Evolutionary conservation across 2,329 filamentous ascomycete species (phyloP), one percentile per base, ranked within the genome.

Genomic region (Rhinocladiella mackenziei): DNA sequence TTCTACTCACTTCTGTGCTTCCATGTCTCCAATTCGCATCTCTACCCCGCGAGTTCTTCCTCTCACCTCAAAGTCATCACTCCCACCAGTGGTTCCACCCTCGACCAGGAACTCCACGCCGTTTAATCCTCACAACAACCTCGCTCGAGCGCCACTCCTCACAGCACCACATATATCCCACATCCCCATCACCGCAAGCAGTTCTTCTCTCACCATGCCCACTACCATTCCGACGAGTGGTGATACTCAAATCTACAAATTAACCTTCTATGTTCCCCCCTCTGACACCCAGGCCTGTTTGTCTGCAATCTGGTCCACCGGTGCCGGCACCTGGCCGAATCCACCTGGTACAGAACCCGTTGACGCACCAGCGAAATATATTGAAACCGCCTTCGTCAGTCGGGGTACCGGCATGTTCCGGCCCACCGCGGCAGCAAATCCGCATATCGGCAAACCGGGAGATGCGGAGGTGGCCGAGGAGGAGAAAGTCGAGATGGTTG

Each of bases 251-350:
- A 26, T 49, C 29, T 60, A 68, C 58, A 68, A 70, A 43, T 64
- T 71, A n/a, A 49, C 68, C 45, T 71, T 70, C 60, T 69, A 64
- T 48, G 65, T 67, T 7, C 68, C 68, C 1, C 56, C 61, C 19
- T 48, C 61, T n/a, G 58, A 66, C 47, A 54, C 64, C 22, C 62
- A 69, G 32, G 29, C 52, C 7, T 68, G 65, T 54, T 69, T 70
- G 49, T 60, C 66, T 28, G 68, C 68, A 15, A 54, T 71, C 40
- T 70, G 69, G 47, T 58, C 61, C 8, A 61, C 60, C 11, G 67
- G 68, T 3, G 68, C 66, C 5, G 69, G 68, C 11, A 60, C 59
- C 13, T 70, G 65, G 50, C 66, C 67, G 0, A 52, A 46, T 25
- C 23, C 35, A 30, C 28, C 28, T n/a, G 28, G 15, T 4, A 10